A percentile compares a stretch with the other conserved stretches of the same genome.
phyloP scores from a whole-genome alignment of 139 green algal species.

The Chlamydomonas sp. region DNA sequence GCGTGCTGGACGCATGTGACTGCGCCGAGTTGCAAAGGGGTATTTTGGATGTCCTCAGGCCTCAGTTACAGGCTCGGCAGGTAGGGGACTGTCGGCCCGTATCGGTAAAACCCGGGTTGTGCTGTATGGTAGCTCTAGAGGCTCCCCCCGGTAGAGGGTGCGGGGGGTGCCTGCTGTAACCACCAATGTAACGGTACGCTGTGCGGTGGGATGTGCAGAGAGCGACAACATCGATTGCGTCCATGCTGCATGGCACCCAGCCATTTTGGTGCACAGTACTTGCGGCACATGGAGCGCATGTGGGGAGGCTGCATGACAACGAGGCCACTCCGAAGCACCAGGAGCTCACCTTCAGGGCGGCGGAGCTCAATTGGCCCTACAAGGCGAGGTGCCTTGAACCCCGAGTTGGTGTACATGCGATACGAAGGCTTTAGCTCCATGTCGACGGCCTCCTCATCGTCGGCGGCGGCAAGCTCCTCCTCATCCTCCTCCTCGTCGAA shows the following conservation, averaged over 20 bases:
- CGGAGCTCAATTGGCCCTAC: constrained; percentile 5
- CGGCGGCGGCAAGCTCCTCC: background rate
- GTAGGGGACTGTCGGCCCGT: constrained; percentile 15
- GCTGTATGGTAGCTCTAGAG: constrained; percentile 29
- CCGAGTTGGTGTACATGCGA: constrained; percentile 39
- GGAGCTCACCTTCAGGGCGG: background rate
- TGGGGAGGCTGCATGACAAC: background rate
- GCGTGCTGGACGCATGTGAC: no score
- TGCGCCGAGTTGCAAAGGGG: no score
- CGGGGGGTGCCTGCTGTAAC: constrained; percentile 34
- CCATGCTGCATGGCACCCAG: background rate
- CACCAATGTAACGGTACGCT: background rate
- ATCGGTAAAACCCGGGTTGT: constrained; percentile 19
- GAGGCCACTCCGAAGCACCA: no score
- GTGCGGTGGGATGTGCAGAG: background rate
- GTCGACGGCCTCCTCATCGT: background rate
- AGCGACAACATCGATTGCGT: no score
- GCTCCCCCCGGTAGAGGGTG: background rate
- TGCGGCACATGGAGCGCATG: background rate
- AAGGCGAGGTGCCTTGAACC: constrained; percentile 42
- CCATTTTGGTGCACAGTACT: background rate
- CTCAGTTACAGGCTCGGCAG: background rate
- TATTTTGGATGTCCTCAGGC: no score
- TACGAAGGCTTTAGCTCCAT: constrained; percentile 20
- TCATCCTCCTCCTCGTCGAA: constrained; percentile 2